These are phyloP conservation scores for Irpex sp. DNA, from an alignment of 1,284 basidiomycete species.

Conservation along the genomic window DNA sequence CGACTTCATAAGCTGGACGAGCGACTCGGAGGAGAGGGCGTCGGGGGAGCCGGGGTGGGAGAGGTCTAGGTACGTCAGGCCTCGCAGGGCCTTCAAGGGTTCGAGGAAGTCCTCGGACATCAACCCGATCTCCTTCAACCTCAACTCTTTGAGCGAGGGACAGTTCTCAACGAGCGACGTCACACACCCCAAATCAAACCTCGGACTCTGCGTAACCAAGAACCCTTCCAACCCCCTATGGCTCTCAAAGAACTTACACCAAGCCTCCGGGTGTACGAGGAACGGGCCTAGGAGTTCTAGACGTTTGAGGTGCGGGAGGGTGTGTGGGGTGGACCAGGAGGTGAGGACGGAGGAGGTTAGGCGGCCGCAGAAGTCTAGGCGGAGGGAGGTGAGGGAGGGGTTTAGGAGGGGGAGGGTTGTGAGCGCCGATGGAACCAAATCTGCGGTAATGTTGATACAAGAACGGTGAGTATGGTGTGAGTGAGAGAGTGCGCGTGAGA, in stretches of 20 bases:
- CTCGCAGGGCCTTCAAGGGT: slow-evolving; percentile 44
- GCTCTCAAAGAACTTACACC: slow-evolving; percentile 73
- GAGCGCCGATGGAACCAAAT: slow-evolving; percentile 65
- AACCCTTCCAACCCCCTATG: slow-evolving; percentile 67
- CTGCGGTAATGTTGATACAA: too few species aligned
- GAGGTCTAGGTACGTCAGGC: slow-evolving; percentile 48
- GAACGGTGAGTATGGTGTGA: too few species aligned
- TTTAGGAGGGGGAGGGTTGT: slow-evolving; percentile 73
- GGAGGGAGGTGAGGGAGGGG: slow-evolving; percentile 73
- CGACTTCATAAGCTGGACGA: slow-evolving; percentile 46
- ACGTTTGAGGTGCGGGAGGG: slow-evolving; percentile 63
- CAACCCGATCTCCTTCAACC: slow-evolving; percentile 78
- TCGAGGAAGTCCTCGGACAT: slow-evolving; percentile 64
- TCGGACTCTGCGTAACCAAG: slow-evolving; percentile 82
- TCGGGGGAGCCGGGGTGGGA: slow-evolving; percentile 33
- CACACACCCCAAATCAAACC: too few species aligned
- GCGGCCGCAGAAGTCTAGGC: slow-evolving; percentile 86
- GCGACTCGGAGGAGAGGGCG: slow-evolving; percentile 41
- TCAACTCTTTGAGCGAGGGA: slow-evolving; percentile 55
- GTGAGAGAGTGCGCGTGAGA: too few species aligned
- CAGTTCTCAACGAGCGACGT: slow-evolving; percentile 73
- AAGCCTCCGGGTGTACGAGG: slow-evolving; percentile 74
- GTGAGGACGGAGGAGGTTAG: slow-evolving; percentile 69
- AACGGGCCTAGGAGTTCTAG: slow-evolving; percentile 89
- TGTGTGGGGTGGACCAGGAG: slow-evolving; percentile 48